Evolutionary conservation across 179 eudicot species (phyloP).

Genomic region (Nepenthes alata): DNA sequence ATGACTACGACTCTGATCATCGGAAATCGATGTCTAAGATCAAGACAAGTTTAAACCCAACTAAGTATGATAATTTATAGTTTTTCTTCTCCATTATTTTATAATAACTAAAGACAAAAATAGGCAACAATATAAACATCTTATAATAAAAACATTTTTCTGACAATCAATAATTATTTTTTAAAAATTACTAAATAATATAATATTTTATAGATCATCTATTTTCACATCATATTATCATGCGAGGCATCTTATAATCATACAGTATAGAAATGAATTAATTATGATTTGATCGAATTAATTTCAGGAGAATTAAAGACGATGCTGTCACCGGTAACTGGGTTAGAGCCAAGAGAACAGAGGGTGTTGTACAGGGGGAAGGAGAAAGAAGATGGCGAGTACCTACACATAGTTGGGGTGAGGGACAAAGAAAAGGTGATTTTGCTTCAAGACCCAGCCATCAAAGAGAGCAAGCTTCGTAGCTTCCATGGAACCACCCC

Average conservation of each 20-base stretch:
- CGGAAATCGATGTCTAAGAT: no score
- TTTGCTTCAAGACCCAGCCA: conserved; percentile 50
- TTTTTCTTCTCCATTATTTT: no score
- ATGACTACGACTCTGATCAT: no score
- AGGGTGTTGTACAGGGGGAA: conserved; percentile 59
- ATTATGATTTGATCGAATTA: background rate
- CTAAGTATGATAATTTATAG: no score
- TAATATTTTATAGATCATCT: no score
- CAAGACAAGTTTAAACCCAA: no score
- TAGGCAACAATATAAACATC: no score
- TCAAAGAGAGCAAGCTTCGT: conserved; percentile 36
- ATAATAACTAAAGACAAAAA: no score
- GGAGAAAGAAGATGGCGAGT: conserved; percentile 51
- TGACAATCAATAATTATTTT: background rate
- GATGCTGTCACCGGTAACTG: conserved; percentile 30
- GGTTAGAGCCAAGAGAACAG: conserved; percentile 47
- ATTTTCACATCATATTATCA: background rate
- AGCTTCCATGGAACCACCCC: conserved; percentile 15
- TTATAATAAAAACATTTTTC: no score
- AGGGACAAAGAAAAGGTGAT: conserved; percentile 52
- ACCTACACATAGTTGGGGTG: conserved; percentile 62
- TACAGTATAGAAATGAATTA: background rate
- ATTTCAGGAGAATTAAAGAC: conserved; percentile 42
- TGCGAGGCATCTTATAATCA: background rate
- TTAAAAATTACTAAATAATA: background rate